Evolutionary conservation across 257 asterid species (phyloP).

Genomic region (Plantago elongata): DNA sequence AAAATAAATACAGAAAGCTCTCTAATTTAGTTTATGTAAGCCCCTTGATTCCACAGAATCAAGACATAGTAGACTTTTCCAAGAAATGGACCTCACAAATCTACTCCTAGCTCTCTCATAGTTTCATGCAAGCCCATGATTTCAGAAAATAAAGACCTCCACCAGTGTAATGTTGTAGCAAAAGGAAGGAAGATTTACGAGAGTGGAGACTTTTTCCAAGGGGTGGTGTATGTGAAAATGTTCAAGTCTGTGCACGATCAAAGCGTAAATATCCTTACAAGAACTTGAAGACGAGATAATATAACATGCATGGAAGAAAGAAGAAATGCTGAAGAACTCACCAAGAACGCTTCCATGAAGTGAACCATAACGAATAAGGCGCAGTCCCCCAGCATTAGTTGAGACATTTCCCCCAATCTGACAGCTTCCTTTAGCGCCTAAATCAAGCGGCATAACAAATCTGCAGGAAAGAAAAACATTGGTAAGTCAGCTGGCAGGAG

Average conservation of each 20-base stretch:
- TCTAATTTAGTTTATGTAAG: too few relatives aligned
- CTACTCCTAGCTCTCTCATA: too few relatives aligned
- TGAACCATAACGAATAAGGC: constrained; percentile 92
- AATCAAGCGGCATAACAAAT: constrained; percentile 90
- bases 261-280: background rate
- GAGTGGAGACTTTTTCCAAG: background rate
- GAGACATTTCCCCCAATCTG: constrained; percentile 97
- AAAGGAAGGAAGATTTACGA: background rate
- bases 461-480: constrained; percentile 36
- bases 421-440: constrained; percentile 99
- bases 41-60: too few relatives aligned
- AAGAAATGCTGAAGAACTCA: constrained; percentile 27
- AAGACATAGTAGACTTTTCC: too few relatives aligned
- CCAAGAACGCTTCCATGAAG: constrained; percentile 97
- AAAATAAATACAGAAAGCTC: background rate
- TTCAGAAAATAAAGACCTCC: background rate
- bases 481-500: background rate
- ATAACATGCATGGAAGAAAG: background rate
- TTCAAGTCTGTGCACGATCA: background rate
- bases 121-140: background rate
- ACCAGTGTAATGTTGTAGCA: background rate
- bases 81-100: too few relatives aligned
- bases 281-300: background rate
- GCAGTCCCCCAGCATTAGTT: constrained; percentile 98
- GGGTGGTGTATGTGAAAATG: background rate